These are phyloP conservation scores for Mycena pura DNA, from an alignment of 768 basidiomycete species.

Conservation along the genomic window DNA sequence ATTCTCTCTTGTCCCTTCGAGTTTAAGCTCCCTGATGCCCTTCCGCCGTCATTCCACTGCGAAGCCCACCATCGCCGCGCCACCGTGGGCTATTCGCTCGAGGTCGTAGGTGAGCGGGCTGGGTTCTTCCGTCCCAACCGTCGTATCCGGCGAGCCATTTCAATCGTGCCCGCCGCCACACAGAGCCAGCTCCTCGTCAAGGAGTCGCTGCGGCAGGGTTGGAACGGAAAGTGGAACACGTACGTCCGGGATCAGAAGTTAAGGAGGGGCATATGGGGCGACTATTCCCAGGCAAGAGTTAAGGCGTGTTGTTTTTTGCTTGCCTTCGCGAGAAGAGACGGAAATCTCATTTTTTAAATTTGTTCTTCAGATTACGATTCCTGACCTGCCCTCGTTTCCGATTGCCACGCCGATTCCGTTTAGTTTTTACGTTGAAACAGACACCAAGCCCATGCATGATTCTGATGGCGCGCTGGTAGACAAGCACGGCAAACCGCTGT, in stretches of 20 bases:
- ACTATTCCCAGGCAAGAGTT: neutral
- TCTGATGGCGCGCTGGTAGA: slow-evolving; percentile 6
- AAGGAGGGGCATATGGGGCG: neutral
- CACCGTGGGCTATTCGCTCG: neutral
- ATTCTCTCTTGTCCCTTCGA: neutral
- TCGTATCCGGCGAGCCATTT: neutral
- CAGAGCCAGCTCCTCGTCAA: neutral
- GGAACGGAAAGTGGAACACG: neutral
- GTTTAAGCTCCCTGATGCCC: neutral
- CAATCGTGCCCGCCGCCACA: neutral
- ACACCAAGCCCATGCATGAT: neutral
- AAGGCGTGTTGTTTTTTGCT: neutral
- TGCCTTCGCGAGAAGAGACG: no score
- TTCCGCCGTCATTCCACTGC: slow-evolving; percentile 2
- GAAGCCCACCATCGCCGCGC: neutral
- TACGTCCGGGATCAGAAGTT: neutral
- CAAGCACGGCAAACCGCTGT: slow-evolving; percentile 9
- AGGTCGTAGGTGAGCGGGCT: neutral
- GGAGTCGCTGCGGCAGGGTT: slow-evolving; percentile 1
- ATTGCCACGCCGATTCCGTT: slow-evolving; percentile 9
- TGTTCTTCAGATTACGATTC: slow-evolving; percentile 1
- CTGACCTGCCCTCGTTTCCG: slow-evolving; percentile 3
- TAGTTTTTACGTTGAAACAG: slow-evolving; percentile 5
- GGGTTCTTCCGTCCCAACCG: neutral
- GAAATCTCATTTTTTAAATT: no score